Evolutionary conservation across 345 rosid genomes (phyloP).

Genomic region (Camelina sativa): DNA sequence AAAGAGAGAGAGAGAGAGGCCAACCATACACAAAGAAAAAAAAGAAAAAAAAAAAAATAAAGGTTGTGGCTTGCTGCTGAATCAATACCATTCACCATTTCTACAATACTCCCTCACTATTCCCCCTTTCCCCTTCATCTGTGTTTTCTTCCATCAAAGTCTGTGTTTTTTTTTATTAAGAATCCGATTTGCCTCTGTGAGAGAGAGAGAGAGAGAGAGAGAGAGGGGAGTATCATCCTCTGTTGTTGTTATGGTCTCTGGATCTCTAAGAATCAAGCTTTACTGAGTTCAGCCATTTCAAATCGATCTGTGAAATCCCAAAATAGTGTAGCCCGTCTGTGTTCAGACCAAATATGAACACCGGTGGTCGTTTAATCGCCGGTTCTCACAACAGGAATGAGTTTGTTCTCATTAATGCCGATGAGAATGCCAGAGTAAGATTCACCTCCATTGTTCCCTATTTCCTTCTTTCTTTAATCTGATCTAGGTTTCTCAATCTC

Average conservation of each 20-base stretch:
- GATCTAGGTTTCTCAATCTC: constrained; percentile 36
- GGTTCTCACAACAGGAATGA: constrained; percentile 98
- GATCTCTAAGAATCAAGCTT: constrained; percentile 47
- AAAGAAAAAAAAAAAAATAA: background rate
- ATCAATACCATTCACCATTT: constrained; percentile 39
- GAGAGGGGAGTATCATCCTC: background rate
- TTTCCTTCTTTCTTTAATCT: background rate
- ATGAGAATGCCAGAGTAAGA: constrained; percentile 84
- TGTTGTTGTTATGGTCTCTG: constrained; percentile 39
- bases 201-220: too few relatives aligned
- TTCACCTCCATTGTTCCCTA: background rate
- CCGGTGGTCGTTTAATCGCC: constrained; percentile 93
- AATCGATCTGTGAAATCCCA: constrained; percentile 36
- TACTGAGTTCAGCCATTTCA: background rate
- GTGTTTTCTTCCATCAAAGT: constrained; percentile 5
- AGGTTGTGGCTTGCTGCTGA: constrained; percentile 50
- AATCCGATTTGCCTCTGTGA: constrained; percentile 19
- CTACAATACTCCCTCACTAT: constrained; percentile 28
- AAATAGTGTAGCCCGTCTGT: constrained; percentile 15
- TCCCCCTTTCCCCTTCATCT: constrained; percentile 13
- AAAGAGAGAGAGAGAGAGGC: constrained; percentile 7
- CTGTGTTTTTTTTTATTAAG: constrained; percentile 11
- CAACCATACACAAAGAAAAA: background rate
- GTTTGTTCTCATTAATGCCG: constrained; percentile 96
- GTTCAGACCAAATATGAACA: constrained; percentile 59